These are phyloP conservation scores for Lenzites betulinus DNA, from an alignment of 768 basidiomycete genomes.

Conservation along the genomic window DNA sequence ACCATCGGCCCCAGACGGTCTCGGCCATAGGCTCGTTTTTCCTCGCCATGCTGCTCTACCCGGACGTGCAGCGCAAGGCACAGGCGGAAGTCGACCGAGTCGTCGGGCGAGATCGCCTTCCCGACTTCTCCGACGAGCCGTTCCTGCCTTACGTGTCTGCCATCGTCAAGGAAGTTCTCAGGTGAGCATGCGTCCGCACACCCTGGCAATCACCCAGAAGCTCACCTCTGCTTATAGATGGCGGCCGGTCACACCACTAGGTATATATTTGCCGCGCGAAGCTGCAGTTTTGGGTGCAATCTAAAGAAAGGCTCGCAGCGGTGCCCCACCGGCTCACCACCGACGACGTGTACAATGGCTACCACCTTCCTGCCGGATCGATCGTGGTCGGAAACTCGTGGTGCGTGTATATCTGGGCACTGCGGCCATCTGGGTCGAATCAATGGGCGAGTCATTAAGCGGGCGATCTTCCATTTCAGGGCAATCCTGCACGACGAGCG, in stretches of 20 bases:
- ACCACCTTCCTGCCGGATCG: slow-evolving; percentile 22
- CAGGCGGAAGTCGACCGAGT: slow-evolving; percentile 43
- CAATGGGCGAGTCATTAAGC: neutral
- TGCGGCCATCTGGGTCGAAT: too few species aligned
- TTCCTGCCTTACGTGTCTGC: slow-evolving; percentile 35
- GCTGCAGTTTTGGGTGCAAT: neutral
- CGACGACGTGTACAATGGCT: slow-evolving; percentile 26
- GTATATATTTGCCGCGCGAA: neutral
- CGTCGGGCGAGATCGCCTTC: slow-evolving; percentile 36
- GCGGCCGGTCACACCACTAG: slow-evolving; percentile 24
- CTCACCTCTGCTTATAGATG: slow-evolving; percentile 14
- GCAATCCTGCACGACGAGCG: slow-evolving; percentile 23
- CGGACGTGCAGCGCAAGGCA: slow-evolving; percentile 35
- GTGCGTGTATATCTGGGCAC: slow-evolving; percentile 19
- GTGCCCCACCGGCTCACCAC: slow-evolving; percentile 23
- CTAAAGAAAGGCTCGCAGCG: slow-evolving; percentile 8
- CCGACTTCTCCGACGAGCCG: slow-evolving; percentile 30
- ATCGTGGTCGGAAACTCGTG: slow-evolving; percentile 27
- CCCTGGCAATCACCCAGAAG: neutral
- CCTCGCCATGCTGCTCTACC: slow-evolving; percentile 36
- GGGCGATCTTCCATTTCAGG: slow-evolving; percentile 9
- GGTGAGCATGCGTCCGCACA: slow-evolving; percentile 13
- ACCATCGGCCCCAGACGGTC: slow-evolving; percentile 15
- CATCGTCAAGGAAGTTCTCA: slow-evolving; percentile 36
- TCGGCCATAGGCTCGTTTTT: slow-evolving; percentile 32